Percentiles rank a stretch among this genome's conserved stretches.
Evolutionary conservation across 164 flowering plant species (phyloP).

Genomic region (Sextonia rubra): DNA sequence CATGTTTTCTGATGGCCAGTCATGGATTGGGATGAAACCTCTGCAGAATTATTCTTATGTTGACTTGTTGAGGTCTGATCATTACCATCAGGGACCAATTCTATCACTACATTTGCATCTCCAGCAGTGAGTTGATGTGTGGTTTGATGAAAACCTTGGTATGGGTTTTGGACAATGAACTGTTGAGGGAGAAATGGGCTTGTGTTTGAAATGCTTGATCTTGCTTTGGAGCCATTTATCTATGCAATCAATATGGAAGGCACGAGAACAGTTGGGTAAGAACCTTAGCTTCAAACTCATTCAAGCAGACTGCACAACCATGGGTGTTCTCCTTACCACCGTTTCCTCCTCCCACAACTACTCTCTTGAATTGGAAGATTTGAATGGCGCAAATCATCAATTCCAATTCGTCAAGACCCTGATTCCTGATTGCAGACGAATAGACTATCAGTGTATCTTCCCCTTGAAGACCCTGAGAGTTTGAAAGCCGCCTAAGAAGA

Average conservation of each 20-base stretch:
- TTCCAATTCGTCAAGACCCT: conserved; percentile 64
- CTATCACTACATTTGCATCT: background rate
- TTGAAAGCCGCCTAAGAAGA: conserved; percentile 46
- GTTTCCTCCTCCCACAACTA: conserved; percentile 10
- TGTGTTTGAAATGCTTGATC: conserved; percentile 16
- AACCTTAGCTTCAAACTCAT: conserved; percentile 29
- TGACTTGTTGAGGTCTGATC: background rate
- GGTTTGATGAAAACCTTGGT: background rate
- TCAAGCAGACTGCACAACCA: conserved; percentile 38
- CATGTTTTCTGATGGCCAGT: background rate
- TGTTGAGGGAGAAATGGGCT: background rate
- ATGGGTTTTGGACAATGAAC: background rate
- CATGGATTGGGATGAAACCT: background rate
- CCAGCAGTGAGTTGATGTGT: background rate
- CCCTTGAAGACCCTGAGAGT: conserved; percentile 22
- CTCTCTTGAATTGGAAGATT: conserved; percentile 29
- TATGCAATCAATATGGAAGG: conserved; percentile 40
- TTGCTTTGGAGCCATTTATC: conserved; percentile 36
- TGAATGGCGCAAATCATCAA: conserved; percentile 32
- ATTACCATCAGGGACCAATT: background rate
- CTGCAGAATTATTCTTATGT: background rate
- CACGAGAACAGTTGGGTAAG: conserved; percentile 33
- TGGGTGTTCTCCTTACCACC: too few species aligned
- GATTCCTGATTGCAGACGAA: conserved; percentile 24
- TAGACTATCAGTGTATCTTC: conserved; percentile 30